Evolutionary conservation across 2,329 filamentous ascomycete species (phyloP), one percentile per base, ranked within the genome.

Genomic region (Sporothrix pseudoabietina): DNA sequence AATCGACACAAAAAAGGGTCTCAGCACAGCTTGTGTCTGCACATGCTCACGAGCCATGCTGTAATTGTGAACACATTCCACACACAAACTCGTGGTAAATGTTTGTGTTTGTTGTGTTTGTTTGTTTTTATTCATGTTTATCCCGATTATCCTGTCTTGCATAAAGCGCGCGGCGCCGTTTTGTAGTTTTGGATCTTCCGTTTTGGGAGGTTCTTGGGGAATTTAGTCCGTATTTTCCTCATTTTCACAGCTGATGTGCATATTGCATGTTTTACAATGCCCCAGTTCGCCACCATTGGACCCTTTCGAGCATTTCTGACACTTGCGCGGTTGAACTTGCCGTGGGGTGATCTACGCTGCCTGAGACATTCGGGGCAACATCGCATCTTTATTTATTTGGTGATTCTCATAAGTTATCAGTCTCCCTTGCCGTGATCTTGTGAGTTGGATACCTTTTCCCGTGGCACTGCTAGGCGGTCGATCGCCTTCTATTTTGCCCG

Each of bases 301-400:
- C 59, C 35, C 10, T 26, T 30, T 22, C 16, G 10, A 12, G 3
- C 41, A 1, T 41, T 44, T 9, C 14, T 49, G 4, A 4, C 44
- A 14, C 44, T 16, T 16, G 39, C 39, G 35, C 61, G 35, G n/a
- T 16, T 41, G 61, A 14, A 41, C 44, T 19, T 30, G 39, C 16
- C 61, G 22, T 65, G 59, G 61, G 61, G 61, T 22, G 65, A 68
- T 68, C 65, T 68, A 35, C 65, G 7, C 26, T 44, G 41, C 26
- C 44, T 44, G 65, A 68, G 65, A 69, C 66, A 54, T 69, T 69
- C 66, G 47, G 66, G 9, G 66, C 47, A 54, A 69, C 47, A 47
- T 69, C 66, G 66, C 66, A 54, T 57, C 35, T 22, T n/a, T 70
- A 19, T 16, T 16, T 54, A n/a, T 44, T 57, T 12, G 35, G 19